These are phyloP conservation scores for Aspergillus heteromorphus DNA, from an alignment of 495 filamentous ascomycete species.

Conservation along the genomic window DNA sequence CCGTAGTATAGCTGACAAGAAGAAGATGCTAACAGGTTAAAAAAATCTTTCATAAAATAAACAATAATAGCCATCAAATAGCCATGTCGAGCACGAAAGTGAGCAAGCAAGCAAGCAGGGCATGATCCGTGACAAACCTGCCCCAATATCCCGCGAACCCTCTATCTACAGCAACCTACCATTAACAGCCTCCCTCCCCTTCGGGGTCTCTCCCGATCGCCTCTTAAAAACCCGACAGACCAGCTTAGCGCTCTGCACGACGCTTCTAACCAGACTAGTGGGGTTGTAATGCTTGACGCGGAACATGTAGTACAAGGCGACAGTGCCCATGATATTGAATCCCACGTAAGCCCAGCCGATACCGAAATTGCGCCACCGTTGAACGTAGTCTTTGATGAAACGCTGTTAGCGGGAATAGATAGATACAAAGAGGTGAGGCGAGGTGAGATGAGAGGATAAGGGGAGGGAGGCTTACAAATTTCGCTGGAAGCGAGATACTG, in stretches of 20 bases:
- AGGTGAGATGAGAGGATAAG: background rate
- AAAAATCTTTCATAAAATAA: too few species aligned
- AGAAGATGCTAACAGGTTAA: too few species aligned
- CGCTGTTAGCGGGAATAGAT: constrained; percentile 1
- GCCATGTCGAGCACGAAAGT: too few species aligned
- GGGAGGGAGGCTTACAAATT: constrained; percentile 33
- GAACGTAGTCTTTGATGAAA: constrained; percentile 30
- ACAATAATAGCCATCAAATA: too few species aligned
- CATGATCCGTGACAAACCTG: background rate
- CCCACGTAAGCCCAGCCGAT: constrained; percentile 50
- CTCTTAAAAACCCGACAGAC: constrained; percentile 38
- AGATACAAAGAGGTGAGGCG: background rate
- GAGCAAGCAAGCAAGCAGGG: background rate
- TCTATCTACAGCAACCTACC: constrained; percentile 25
- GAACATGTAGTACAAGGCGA: constrained; percentile 50
- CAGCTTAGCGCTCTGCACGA: constrained; percentile 23
- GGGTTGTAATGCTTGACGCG: constrained; percentile 45
- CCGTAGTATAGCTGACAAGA: too few species aligned
- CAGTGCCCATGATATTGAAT: constrained; percentile 46
- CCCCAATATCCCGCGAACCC: background rate
- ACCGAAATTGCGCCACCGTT: constrained; percentile 52
- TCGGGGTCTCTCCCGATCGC: constrained; percentile 50
- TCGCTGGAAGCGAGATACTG: constrained; percentile 40
- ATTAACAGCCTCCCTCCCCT: constrained; percentile 53
- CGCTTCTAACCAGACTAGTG: constrained; percentile 28